Evolutionary conservation across 2,329 filamentous ascomycete species (phyloP).

Genomic region (Aspergillus neotritici): DNA sequence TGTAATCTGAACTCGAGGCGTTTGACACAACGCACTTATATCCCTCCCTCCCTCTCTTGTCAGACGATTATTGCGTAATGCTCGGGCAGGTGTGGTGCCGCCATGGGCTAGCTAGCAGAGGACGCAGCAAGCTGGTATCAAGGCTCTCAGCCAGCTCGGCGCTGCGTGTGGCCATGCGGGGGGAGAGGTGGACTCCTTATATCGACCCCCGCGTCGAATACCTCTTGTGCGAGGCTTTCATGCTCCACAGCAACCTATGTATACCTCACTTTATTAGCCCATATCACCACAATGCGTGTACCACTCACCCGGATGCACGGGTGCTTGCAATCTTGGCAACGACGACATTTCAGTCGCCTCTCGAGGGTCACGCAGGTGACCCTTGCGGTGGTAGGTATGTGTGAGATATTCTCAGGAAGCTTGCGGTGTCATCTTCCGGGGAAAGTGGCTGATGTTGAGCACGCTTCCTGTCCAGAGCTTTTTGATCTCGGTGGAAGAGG

Average conservation of each 20-base stretch:
- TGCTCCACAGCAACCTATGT: no score
- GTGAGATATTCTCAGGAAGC: slow-evolving; percentile 10
- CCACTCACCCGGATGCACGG: no score
- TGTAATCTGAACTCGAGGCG: slow-evolving; percentile 9
- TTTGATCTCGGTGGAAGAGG: neutral
- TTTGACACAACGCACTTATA: slow-evolving; percentile 16
- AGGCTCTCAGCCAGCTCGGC: slow-evolving; percentile 14
- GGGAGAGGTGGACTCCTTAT: no score
- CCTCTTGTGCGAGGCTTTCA: no score
- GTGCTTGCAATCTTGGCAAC: no score
- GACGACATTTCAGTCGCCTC: no score
- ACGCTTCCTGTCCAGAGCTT: neutral
- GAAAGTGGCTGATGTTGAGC: neutral
- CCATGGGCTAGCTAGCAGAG: slow-evolving; percentile 16
- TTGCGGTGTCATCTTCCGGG: neutral
- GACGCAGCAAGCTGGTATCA: slow-evolving; percentile 13
- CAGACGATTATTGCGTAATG: slow-evolving; percentile 11
- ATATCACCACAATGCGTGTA: no score
- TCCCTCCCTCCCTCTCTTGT: slow-evolving; percentile 17
- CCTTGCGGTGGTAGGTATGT: slow-evolving; percentile 11
- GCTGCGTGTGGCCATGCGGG: no score
- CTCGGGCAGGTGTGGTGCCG: slow-evolving; percentile 10
- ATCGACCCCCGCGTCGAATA: no score
- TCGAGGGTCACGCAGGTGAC: no score
- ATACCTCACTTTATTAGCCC: no score